Base-by-base conservation (phyloP, 1,284 basidiomycete genomes). In the Tylopilus sp. region DNA sequence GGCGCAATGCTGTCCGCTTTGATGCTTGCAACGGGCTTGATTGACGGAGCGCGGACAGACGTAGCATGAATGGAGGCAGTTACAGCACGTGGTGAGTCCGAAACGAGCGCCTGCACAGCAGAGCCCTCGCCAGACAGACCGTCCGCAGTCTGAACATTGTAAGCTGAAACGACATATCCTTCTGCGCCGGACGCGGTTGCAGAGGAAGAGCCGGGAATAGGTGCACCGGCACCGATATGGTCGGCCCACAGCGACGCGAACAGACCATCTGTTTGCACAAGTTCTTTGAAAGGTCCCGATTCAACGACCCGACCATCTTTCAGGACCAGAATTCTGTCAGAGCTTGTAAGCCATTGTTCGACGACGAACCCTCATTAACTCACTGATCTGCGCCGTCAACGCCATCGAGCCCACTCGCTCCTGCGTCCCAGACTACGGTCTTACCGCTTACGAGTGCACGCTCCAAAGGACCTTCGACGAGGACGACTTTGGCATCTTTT, bases 231-330 rank as follows among this genome's bases (percentile, higher is more conserved):
- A 75, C 78, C 41, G 68, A 74, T n/a, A 78, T 91, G 86, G 61
- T 89, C 82, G 0, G 83, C 79, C 89, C 89, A 92, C 84, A 92
- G 85, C 2, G 81, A 74, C 11, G 88, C 85, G 60, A 92, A 92
- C 33, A 81, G 61, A 46, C 89, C 86, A 57, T 84, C 77, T 23
- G 67, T 71, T 35, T 79, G 79, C 45, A 91, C 67, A 35, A 92
- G 74, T 53, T 92, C 88, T 51, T 77, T 78, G 64, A 89, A 88
- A 38, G 69, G 79, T 9, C 91, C 92, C 50, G 81, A 79, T 66
- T 95, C 91, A 39, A 84, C 74, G 43, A 94, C 85, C 61, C 82
- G 81, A 8, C 89, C 89, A 66, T 92, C 83, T 57, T 86, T 87
- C 48, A 92, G 77, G 30, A 92, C 88, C 44, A 92, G 65, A 55